Evolutionary conservation across 2,329 filamentous ascomycete genomes (phyloP).

Genomic region (Ophiostoma sp.): DNA sequence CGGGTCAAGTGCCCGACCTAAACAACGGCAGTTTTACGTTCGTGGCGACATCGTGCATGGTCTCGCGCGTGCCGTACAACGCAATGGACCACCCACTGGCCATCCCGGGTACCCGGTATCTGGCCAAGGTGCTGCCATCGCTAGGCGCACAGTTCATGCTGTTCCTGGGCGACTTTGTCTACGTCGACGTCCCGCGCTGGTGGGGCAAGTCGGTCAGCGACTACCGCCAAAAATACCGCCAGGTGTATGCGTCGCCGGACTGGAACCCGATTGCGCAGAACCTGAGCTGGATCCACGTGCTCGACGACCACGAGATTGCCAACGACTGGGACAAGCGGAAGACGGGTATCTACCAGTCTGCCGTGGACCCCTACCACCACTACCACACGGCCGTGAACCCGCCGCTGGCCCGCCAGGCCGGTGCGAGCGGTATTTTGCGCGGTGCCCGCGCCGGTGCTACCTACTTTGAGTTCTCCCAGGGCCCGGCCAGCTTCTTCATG

Average conservation of each 20-base stretch:
- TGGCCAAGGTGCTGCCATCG: constrained; percentile 70
- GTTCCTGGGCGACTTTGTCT: constrained; percentile 87
- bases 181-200: constrained; percentile 81
- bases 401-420: constrained; percentile 59
- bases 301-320: constrained; percentile 94
- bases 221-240: constrained; percentile 89
- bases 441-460: constrained; percentile 55
- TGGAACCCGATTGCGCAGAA: constrained; percentile 75
- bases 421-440: constrained; percentile 31
- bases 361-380: constrained; percentile 79
- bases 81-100: constrained; percentile 79
- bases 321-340: constrained; percentile 90
- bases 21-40: constrained; percentile 79
- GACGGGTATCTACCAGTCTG: constrained; percentile 75
- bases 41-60: constrained; percentile 88
- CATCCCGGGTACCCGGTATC: constrained; percentile 75
- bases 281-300: constrained; percentile 95
- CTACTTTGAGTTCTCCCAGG: constrained; percentile 87
- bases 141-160: constrained; percentile 76
- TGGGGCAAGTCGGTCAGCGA: constrained; percentile 71
- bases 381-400: constrained; percentile 88
- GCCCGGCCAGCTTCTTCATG: constrained; percentile 92
- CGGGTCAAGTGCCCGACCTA: constrained; percentile 61
- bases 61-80: constrained; percentile 86
- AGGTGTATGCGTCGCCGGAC: constrained; percentile 93